phyloP scores from a whole-genome alignment of 441 rosid genomes.

The Aquilaria agallochum region DNA sequence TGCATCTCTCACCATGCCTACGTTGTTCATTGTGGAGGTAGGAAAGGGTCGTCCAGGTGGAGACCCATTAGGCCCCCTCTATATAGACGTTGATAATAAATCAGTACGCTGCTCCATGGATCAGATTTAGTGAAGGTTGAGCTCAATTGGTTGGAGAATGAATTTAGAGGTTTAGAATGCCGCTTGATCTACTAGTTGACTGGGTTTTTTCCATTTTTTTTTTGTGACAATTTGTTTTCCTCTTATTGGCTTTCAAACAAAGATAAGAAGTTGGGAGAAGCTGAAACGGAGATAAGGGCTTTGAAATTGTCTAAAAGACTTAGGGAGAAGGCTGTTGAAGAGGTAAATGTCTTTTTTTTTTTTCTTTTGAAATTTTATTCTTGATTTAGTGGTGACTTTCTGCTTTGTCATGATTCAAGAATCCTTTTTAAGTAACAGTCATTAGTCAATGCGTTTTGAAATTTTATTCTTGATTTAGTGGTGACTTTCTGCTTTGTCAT shows the following conservation, averaged over 20 bases:
- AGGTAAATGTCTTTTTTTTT: conserved; percentile 36
- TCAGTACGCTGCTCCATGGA: conserved; percentile 84
- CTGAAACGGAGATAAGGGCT: conserved; percentile 91
- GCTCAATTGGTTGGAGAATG: conserved; percentile 44
- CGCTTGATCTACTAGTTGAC: conserved; percentile 51
- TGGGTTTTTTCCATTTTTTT: conserved; percentile 4
- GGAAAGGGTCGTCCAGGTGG: conserved; percentile 60
- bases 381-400: too few relatives aligned
- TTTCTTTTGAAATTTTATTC: not conserved
- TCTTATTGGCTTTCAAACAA: too few relatives aligned
- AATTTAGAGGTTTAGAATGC: conserved; percentile 60
- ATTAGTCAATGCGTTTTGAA: not conserved
- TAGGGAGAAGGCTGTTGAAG: conserved; percentile 88
- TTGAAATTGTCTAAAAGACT: conserved; percentile 28
- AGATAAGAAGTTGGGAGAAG: conserved; percentile 87
- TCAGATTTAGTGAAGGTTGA: conserved; percentile 99
- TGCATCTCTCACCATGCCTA: conserved; percentile 47
- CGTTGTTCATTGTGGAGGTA: conserved; percentile 60
- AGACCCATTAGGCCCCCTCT: conserved; percentile 54
- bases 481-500: too few relatives aligned
- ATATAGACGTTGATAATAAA: conserved; percentile 95
- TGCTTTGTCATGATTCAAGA: too few relatives aligned
- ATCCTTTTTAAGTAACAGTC: too few relatives aligned
- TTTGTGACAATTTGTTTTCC: conserved; percentile 11
- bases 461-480: too few relatives aligned